Base-by-base conservation (phyloP, 1,284 basidiomycete genomes). In the Pyrrhoderma noxium region DNA sequence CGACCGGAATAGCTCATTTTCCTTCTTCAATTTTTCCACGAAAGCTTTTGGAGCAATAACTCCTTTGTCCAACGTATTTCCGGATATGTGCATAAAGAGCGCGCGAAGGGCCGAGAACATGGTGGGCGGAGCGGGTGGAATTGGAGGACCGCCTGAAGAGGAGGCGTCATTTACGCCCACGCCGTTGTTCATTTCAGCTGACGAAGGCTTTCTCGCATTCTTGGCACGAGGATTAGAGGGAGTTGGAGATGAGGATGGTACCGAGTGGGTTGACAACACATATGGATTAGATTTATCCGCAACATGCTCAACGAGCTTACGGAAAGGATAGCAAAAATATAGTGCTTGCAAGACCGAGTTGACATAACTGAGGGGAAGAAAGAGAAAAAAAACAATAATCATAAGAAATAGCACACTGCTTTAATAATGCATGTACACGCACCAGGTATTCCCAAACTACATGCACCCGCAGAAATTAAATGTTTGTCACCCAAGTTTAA, bases 341-440 rank as follows among this genome's bases (percentile, higher is more conserved):
- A 99, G 80, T 0, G 95, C 87, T 67, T 99, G 95, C 8, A 99
- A 77, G 23, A 99, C 91, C 14, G 95, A 98, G 70, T 98, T 99
- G 72, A 89, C 93, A 68, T 99, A 99, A 70, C 91, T 93, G 66
- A 37, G 39, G 51, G 45, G 39, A 40, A 51, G 45, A 51, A 44
- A 53, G 54, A 35, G 19, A 60, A 61, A 58, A 64, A 49, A 60
- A 63, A 54, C 18, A 34, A 16, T 19, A n/a, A n/a, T n/a, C n/a
- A n/a, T 27, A 31, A 49, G 23, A 46, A 46, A 41, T 25, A 40
- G 48, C 14, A 37, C 14, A 5, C 37, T 39, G 39, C 11, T 31
- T 31, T 31, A 5, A 7, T 48, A 23, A 45, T 16, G 19, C 31
- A 45, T 52, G 43, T 23, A 39, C 23, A 45, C 79, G 62, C 59